phyloP scores from a whole-genome alignment of 2,329 filamentous ascomycete species.

The Ophiostoma himal-ulmi region DNA sequence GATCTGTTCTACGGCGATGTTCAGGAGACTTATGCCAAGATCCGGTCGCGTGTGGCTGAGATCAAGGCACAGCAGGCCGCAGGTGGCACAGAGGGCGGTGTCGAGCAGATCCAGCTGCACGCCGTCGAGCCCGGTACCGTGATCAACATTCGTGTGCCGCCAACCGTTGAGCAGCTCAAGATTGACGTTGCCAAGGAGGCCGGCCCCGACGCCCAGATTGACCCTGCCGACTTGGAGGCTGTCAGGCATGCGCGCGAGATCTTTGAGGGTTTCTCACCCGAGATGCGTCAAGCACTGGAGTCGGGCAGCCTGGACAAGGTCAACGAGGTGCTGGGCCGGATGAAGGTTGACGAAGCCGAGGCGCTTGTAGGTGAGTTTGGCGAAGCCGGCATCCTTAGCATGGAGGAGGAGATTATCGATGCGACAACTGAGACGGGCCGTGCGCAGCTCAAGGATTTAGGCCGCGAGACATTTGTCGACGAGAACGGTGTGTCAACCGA shows the following conservation, averaged over 20 bases:
- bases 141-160: slow-evolving; percentile 81
- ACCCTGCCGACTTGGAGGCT: slow-evolving; percentile 57
- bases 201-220: slow-evolving; percentile 32
- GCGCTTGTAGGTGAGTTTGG: slow-evolving; percentile 71
- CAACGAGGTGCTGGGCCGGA: slow-evolving; percentile 77
- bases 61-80: slow-evolving; percentile 49
- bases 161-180: slow-evolving; percentile 46
- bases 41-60: slow-evolving; percentile 69
- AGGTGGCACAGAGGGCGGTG: slow-evolving; percentile 47
- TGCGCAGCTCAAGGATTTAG: slow-evolving; percentile 69
- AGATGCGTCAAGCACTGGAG: slow-evolving; percentile 73
- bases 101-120: slow-evolving; percentile 96
- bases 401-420: slow-evolving; percentile 92
- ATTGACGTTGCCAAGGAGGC: background rate
- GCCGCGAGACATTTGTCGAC: slow-evolving; percentile 33
- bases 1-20: slow-evolving; percentile 92
- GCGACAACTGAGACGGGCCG: slow-evolving; percentile 84
- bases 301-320: slow-evolving; percentile 85
- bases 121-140: slow-evolving; percentile 89
- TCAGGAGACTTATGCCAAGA: slow-evolving; percentile 76
- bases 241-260: slow-evolving; percentile 62
- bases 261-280: slow-evolving; percentile 77
- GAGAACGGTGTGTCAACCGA: slow-evolving; percentile 5
- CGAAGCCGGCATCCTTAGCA: slow-evolving; percentile 56
- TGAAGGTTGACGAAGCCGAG: slow-evolving; percentile 79